Percentiles rank a stretch among this genome's conserved stretches.
phyloP scores from a whole-genome alignment of 768 basidiomycete species.

The Leccinum subtestaceum region DNA sequence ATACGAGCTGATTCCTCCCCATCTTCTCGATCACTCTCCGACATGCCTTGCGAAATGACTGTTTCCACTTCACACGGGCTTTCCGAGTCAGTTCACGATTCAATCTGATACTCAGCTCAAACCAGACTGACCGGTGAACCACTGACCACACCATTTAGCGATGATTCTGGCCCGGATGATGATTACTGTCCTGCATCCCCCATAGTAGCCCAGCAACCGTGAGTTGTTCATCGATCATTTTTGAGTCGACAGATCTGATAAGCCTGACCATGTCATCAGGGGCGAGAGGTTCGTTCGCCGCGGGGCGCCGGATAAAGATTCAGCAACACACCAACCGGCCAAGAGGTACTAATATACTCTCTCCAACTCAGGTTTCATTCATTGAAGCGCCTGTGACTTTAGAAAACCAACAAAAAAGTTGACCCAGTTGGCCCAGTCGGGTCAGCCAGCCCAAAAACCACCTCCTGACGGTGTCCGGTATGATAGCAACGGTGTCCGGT shows the following conservation, averaged over 20 bases:
- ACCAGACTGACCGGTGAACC: neutral
- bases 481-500: no score
- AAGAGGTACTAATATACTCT: neutral
- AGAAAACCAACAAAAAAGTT: no score
- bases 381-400: no score
- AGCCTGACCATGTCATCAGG: neutral
- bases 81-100: neutral
- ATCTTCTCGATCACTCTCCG: neutral
- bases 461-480: no score
- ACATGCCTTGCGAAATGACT: neutral
- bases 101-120: neutral
- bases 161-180: neutral
- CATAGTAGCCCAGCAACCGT: neutral
- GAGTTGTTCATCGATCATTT: neutral
- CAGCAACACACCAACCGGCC: accelerated
- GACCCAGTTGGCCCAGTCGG: no score
- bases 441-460: no score
- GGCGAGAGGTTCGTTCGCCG: neutral
- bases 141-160: neutral
- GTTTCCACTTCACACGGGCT: no score
- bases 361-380: neutral
- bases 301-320: accelerated
- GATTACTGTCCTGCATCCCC: neutral
- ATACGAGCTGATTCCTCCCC: neutral
- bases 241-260: neutral